Percentiles rank a stretch among this genome's conserved stretches.
These are phyloP conservation scores for Rhipidocladum racemiflorum DNA, from an alignment of 176 grass and related monocot species.

Conservation along the genomic window DNA sequence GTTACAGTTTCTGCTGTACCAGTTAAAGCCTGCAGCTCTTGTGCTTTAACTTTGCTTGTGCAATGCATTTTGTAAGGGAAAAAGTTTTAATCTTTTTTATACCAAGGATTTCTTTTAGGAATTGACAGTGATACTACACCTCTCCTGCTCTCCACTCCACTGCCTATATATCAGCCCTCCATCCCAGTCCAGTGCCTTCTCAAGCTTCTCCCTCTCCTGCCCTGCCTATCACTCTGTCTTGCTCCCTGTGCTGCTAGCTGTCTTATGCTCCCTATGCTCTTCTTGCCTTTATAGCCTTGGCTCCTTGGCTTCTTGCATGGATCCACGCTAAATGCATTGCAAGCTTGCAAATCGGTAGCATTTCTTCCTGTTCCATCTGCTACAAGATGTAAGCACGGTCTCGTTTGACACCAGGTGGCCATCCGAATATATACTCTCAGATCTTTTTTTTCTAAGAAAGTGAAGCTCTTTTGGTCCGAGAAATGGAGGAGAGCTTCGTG, in stretches of 20 bases:
- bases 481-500: conserved; percentile 92
- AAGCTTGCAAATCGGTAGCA: neutral
- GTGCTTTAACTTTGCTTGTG: neutral
- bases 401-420: conserved; percentile 15
- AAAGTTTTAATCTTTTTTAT: neutral
- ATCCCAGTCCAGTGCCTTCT: conserved; percentile 20
- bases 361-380: conserved; percentile 26
- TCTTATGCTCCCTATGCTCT: conserved; percentile 11
- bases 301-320: conserved; percentile 22
- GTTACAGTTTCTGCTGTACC: neutral
- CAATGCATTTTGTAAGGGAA: neutral
- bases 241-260: neutral
- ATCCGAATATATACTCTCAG: conserved; percentile 40
- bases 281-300: conserved; percentile 24
- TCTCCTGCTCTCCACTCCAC: neutral
- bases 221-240: neutral
- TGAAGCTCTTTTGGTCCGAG: neutral
- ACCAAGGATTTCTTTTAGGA: neutral
- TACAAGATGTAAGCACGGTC: conserved; percentile 49
- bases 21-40: neutral
- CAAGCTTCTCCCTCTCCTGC: neutral
- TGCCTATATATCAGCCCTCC: conserved; percentile 43
- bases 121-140: conserved; percentile 26
- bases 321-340: conserved; percentile 51
- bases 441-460: conserved; percentile 28